Conservation (phyloP, 2,329 filamentous ascomycete genomes). For the Plenodomus tracheiphilus region DNA sequence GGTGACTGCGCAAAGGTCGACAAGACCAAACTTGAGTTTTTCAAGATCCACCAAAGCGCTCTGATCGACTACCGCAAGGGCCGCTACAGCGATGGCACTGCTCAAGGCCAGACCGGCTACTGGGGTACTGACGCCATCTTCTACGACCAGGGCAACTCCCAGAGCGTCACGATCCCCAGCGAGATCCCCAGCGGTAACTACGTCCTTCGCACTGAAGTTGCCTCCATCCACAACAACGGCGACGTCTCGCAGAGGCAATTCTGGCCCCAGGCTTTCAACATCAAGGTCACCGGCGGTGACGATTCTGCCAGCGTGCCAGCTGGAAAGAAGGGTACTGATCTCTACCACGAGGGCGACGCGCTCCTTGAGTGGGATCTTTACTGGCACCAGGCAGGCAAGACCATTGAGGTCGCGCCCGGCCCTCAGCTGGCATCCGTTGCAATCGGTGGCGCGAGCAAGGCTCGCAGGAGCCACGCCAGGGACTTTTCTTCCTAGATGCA, state of each 20-base stretch:
- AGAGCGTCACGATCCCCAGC: slow-evolving; percentile 37
- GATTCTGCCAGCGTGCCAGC: slow-evolving; percentile 25
- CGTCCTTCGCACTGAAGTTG: slow-evolving; percentile 41
- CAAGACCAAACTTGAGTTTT: slow-evolving; percentile 36
- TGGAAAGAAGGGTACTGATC: slow-evolving; percentile 36
- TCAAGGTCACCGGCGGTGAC: slow-evolving; percentile 37
- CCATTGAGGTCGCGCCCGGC: slow-evolving; percentile 25
- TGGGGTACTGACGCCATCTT: slow-evolving; percentile 42
- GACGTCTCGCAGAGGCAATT: slow-evolving; percentile 35
- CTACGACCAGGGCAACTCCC: slow-evolving; percentile 37
- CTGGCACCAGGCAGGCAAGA: slow-evolving; percentile 33
- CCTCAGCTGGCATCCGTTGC: slow-evolving; percentile 25
- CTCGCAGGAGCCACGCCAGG: slow-evolving; percentile 25
- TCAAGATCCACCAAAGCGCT: slow-evolving; percentile 39
- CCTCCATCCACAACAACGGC: slow-evolving; percentile 42
- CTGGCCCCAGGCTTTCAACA: slow-evolving; percentile 43
- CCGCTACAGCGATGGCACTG: slow-evolving; percentile 26
- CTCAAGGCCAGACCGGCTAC: slow-evolving; percentile 29
- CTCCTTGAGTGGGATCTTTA: slow-evolving; percentile 36
- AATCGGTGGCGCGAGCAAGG: not conserved
- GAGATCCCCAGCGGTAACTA: slow-evolving; percentile 40
- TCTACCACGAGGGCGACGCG: slow-evolving; percentile 31
- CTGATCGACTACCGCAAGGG: slow-evolving; percentile 33
- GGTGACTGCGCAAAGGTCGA: slow-evolving; percentile 39
- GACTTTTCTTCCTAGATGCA: slow-evolving; percentile 29